phyloP scores from a whole-genome alignment of 331 rosid species.

The Erythrophleum ivorense region DNA sequence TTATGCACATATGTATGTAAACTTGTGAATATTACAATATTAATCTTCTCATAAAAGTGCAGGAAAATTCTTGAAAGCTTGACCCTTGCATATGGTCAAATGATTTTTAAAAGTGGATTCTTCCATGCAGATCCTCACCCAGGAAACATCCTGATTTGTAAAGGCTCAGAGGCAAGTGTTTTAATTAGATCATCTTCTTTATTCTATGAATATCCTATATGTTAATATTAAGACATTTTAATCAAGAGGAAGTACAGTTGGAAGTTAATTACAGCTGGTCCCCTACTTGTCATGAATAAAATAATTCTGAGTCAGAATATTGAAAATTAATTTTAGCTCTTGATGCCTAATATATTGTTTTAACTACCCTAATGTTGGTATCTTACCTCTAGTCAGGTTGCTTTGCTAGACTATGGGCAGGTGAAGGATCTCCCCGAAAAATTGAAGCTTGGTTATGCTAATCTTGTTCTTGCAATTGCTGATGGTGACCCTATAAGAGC shows the following conservation, averaged over 20 bases:
- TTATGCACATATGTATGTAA: constrained; percentile 1
- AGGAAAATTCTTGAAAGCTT: constrained; percentile 93
- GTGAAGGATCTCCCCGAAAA: constrained; percentile 95
- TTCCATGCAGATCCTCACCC: constrained; percentile 99
- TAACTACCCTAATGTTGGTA: constrained; percentile 32
- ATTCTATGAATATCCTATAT: constrained; percentile 17
- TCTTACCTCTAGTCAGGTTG: constrained; percentile 66
- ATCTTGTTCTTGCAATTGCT: constrained; percentile 87
- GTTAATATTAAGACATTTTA: constrained; percentile 23
- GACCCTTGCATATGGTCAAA: constrained; percentile 97
- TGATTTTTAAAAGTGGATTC: constrained; percentile 94
- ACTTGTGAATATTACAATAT: constrained; percentile 5
- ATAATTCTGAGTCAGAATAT: constrained; percentile 4
- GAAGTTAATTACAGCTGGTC: neutral
- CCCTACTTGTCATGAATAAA: neutral
- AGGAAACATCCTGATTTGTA: constrained; percentile 89
- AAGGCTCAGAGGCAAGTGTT: constrained; percentile 93
- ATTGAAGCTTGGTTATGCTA: constrained; percentile 94
- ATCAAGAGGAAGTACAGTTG: constrained; percentile 14
- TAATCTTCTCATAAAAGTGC: constrained; percentile 45
- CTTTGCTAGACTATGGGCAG: constrained; percentile 95
- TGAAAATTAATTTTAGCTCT: constrained; percentile 32
- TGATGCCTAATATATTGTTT: constrained; percentile 23
- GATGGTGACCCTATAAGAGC: constrained; percentile 71
- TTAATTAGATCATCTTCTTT: constrained; percentile 28